phyloP scores from a whole-genome alignment of 768 basidiomycete species.

The Tricholoma terreum region DNA sequence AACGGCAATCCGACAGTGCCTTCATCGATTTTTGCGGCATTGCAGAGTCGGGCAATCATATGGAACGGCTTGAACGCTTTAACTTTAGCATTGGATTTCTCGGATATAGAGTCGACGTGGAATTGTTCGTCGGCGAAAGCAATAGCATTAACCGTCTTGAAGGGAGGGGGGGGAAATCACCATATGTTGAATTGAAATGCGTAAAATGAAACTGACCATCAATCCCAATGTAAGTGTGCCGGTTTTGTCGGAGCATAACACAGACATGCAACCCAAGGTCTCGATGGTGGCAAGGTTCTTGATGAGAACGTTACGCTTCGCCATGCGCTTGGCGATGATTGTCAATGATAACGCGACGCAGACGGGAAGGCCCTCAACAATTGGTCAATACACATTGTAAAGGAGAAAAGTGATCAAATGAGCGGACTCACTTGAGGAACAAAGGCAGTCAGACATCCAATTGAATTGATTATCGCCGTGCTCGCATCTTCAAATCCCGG shows the following conservation, averaged over 20 bases:
- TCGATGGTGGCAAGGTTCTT: slow-evolving; percentile 54
- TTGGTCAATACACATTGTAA: not conserved
- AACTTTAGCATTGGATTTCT: slow-evolving; percentile 5
- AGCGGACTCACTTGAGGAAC: not conserved
- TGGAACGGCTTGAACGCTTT: slow-evolving; percentile 29
- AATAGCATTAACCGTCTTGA: not conserved
- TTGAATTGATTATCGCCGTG: not conserved
- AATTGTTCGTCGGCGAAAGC: not conserved
- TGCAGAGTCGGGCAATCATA: slow-evolving; percentile 44
- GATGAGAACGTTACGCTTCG: slow-evolving; percentile 43
- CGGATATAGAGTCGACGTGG: not conserved
- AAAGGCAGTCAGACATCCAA: not conserved
- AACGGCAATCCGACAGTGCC: slow-evolving; percentile 17
- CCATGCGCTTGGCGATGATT: slow-evolving; percentile 46
- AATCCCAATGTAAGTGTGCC: slow-evolving; percentile 49
- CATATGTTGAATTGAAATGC: not conserved
- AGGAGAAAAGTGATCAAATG: too few relatives aligned
- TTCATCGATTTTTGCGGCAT: slow-evolving; percentile 37
- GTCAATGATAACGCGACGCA: slow-evolving; percentile 53
- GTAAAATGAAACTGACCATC: slow-evolving; percentile 31
- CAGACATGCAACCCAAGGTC: slow-evolving; percentile 49
- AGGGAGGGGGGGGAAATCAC: too few relatives aligned
- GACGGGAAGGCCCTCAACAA: slow-evolving; percentile 33
- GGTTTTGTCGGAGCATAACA: slow-evolving; percentile 54
- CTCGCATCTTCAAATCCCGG: not conserved